Base-by-base conservation (phyloP, 495 filamentous ascomycete species). In the Lepraria neglecta region DNA sequence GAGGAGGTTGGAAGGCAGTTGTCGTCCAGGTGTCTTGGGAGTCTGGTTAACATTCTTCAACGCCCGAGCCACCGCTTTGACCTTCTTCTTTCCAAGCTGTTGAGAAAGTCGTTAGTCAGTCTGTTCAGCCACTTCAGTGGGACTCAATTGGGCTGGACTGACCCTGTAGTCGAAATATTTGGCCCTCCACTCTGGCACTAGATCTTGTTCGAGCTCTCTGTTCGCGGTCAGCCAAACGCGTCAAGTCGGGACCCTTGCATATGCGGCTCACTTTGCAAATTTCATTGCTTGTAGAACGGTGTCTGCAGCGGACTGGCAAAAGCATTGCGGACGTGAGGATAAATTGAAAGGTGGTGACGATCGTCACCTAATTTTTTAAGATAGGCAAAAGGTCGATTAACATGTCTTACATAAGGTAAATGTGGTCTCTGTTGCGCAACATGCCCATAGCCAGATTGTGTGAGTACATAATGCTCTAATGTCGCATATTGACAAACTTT, bases 161-260 rank as follows among this genome's bases (percentile, higher is more conserved):
- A 84, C 87, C 80, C 91, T 95, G 77, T 96, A 96, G 75, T 96
- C 84, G 60, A 96, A 79, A 74, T 96, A 96, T 72, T 95, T 95
- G 64, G 82, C 84, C 65, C 87, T 82, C 91, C 91, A 96, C 80
- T 96, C 91, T 77, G 91, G 89, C 63, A 95, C 89, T 30, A 89
- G 82, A 61, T 94, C 87, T 70, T 86, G 83, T 56, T 96, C 91
- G 59, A 96, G 78, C 76, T 95, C 89, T 74, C 84, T 87, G 59
- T 58, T 35, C 50, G 45, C 42, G 50, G 62, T 71, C 57, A 67
- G 67, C 69, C 62, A 42, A 65, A 57, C 63, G 63, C 59, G 28
- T n/a, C 21, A 12, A 12, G n/a, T 24, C 58, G 15, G 33, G 42
- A 45, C 5, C 24, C 5, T 15, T 28, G 40, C n/a, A 52, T 43